phyloP scores from a whole-genome alignment of 352 stramenopile species.

The Pseudoperonospora humuli region DNA sequence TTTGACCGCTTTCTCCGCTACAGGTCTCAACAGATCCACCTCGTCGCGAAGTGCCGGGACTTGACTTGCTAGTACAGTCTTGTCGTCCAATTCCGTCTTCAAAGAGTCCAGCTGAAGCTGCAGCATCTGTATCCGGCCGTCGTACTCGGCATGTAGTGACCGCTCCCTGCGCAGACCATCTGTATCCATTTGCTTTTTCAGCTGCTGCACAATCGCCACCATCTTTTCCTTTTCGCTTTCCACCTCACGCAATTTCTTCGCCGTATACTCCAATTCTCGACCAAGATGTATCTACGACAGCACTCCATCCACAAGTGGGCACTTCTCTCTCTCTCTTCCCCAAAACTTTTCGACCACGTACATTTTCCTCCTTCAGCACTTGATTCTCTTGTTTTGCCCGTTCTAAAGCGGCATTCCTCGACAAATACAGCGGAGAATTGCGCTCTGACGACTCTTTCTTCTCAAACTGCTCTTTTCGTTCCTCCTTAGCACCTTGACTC shows the following conservation, averaged over 20 bases:
- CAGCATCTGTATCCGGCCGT: constrained; percentile 41
- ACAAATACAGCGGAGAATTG: constrained; percentile 33
- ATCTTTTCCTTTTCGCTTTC: constrained; percentile 27
- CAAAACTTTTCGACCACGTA: constrained; percentile 11
- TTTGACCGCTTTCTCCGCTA: constrained; percentile 40
- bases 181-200: constrained; percentile 36
- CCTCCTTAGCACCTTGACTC: constrained; percentile 6
- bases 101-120: constrained; percentile 36
- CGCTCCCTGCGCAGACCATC: constrained; percentile 56
- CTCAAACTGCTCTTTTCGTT: constrained; percentile 3
- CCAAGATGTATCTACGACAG: constrained; percentile 32
- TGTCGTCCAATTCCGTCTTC: constrained; percentile 25
- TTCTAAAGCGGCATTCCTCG: constrained; percentile 42
- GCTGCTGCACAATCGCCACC: constrained; percentile 23
- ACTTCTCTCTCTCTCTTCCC: neutral
- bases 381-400: constrained; percentile 39
- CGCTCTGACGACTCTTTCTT: neutral
- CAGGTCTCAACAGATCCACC: constrained; percentile 54
- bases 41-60: constrained; percentile 45
- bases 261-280: constrained; percentile 22
- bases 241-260: constrained; percentile 13
- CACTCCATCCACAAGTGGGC: neutral
- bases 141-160: constrained; percentile 35
- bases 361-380: constrained; percentile 58
- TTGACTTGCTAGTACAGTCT: constrained; percentile 28